Evolutionary conservation across 768 basidiomycete species (phyloP), one percentile per base, ranked within the genome.

Genomic region (Suillus americanus): DNA sequence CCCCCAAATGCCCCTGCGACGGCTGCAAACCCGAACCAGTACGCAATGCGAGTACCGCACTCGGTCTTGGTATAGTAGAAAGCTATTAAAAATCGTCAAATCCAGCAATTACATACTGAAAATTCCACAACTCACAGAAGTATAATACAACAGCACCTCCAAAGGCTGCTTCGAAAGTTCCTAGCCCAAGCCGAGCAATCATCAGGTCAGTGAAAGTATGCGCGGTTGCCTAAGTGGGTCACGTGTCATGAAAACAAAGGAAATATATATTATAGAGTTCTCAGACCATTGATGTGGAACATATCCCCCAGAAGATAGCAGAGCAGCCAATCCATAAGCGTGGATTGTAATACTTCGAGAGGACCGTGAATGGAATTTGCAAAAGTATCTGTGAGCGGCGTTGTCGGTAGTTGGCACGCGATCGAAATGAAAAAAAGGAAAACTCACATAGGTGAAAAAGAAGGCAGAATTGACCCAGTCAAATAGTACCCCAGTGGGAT

Each of bases 401-500:
- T 46, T 38, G 16, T 38, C 33, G 8, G 28, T 16, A 30, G 30
- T 55, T 53, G 51, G 28, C 38, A 23, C 5, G 18, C 61, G 41
- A 38, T 35, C 40, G 5, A 53, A 45, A 50, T 23, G 18, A 50
- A 40, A 30, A 9, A 23, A 37, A 12, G 5, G 13, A 6, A 61
- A 35, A 76, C 84, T 64, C 63, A 89, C 90, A 73, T 92, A 93
- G 66, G 92, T 86, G 75, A 93, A 86, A 76, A 89, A 93, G 77
- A 93, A 94, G 9, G 83, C 81, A 1, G 90, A 88, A 64, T 88
- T 89, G 51, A 91, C 75, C 91, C 90, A 92, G 71, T 90, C 90
- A 70, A 90, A 92, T n/a, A 86, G 78, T 28, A 80, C 66, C 1
- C 91, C 90, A 0, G 85, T 87, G 10, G 83, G 83, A 69, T 92